Conservation (phyloP, 2,329 filamentous ascomycete genomes). For the Fusarium subglutinans region DNA sequence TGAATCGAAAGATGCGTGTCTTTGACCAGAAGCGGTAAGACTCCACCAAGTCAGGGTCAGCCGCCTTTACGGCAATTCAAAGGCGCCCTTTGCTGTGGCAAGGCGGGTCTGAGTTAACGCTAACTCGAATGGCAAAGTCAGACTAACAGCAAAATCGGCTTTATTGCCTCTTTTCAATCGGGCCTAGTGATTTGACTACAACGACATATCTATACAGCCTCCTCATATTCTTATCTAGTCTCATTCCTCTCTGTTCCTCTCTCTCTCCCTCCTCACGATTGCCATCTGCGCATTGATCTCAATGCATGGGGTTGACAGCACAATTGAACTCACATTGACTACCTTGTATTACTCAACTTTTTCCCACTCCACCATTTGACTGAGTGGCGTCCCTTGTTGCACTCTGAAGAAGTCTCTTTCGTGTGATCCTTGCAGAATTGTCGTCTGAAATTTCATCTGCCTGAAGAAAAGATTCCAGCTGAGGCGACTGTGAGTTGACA, state of each 20-base stretch:
- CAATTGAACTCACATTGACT: conserved; percentile 15
- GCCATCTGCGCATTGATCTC: background rate
- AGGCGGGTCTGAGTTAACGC: conserved; percentile 26
- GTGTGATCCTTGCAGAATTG: conserved; percentile 13
- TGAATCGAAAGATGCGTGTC: conserved; percentile 15
- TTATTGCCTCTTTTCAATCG: conserved; percentile 31
- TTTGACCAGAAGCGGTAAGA: conserved; percentile 28
- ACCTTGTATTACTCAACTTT: conserved; percentile 23
- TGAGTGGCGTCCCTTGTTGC: conserved; percentile 15
- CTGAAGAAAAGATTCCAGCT: conserved; percentile 1
- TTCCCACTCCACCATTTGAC: conserved; percentile 14
- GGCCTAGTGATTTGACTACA: conserved; percentile 23
- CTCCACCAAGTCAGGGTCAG: conserved; percentile 27
- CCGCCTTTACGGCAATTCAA: conserved; percentile 16
- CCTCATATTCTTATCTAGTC: conserved; percentile 15
- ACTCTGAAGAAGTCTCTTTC: conserved; percentile 18
- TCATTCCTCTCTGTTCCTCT: background rate
- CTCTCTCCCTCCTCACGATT: conserved; percentile 5
- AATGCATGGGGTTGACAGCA: background rate
- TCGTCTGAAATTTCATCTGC: conserved; percentile 7
- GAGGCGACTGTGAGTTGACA: conserved; percentile 5
- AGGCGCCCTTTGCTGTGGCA: conserved; percentile 13
- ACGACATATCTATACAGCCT: conserved; percentile 24
- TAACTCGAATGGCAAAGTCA: conserved; percentile 32
- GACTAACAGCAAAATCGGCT: conserved; percentile 21